Conservation (phyloP, 495 filamentous ascomycete genomes). For the Penicillium egyptiacum region DNA sequence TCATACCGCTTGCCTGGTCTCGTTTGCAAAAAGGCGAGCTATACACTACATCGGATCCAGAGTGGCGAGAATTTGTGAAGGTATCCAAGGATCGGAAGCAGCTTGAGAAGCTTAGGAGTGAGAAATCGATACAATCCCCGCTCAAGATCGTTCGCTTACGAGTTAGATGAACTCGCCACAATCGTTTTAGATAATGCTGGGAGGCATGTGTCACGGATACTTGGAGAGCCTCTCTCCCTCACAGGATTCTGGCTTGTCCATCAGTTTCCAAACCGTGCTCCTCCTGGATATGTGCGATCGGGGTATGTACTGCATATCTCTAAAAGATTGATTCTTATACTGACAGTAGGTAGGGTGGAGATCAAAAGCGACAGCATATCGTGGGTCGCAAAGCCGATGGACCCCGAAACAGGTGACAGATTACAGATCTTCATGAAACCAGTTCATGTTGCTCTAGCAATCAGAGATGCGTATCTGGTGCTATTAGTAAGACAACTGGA, state of each 20-base stretch:
- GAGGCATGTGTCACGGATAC: constrained; percentile 33
- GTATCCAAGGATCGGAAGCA: constrained; percentile 54
- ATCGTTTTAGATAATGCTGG: constrained; percentile 42
- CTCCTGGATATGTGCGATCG: constrained; percentile 58
- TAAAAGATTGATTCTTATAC: constrained; percentile 10
- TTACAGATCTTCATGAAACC: constrained; percentile 37
- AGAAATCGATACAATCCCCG: constrained; percentile 9
- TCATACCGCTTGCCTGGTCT: constrained; percentile 64
- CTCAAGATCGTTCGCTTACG: constrained; percentile 15
- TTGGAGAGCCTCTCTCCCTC: constrained; percentile 51
- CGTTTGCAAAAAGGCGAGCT: constrained; percentile 48
- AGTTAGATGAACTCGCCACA: constrained; percentile 51
- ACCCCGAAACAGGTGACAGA: constrained; percentile 35
- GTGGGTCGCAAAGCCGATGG: constrained; percentile 48
- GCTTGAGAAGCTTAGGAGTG: constrained; percentile 52
- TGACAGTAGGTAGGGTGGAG: constrained; percentile 45
- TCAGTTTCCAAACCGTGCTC: constrained; percentile 57
- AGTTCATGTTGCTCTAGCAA: constrained; percentile 36
- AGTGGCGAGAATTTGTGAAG: constrained; percentile 66
- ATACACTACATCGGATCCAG: constrained; percentile 65
- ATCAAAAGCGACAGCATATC: constrained; percentile 53
- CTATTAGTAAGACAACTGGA: constrained; percentile 35
- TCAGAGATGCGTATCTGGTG: constrained; percentile 37
- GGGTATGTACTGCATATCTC: constrained; percentile 46
- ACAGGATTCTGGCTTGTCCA: constrained; percentile 59